Percentiles rank a stretch among this genome's conserved stretches.
Evolutionary conservation across 805 yeast species (phyloP).

Genomic region (Saccharomycopsis fibuligera): DNA sequence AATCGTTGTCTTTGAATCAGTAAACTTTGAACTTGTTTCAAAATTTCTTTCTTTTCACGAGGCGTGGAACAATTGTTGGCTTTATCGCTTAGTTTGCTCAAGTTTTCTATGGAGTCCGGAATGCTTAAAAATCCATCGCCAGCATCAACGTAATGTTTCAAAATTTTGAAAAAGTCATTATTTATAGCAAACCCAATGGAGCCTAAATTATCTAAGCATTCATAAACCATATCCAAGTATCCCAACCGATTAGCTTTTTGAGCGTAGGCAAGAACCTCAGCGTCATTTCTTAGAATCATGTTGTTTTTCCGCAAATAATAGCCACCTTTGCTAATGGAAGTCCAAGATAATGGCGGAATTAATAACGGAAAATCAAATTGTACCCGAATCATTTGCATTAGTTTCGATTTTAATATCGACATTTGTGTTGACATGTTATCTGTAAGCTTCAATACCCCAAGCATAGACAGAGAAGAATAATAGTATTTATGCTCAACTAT

Average conservation of each 20-base stretch:
- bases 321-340: neutral
- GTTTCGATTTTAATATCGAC: neutral
- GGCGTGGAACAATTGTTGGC: too few relatives aligned
- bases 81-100: neutral
- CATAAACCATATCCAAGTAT: constrained; percentile 3
- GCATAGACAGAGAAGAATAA: neutral
- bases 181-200: constrained; percentile 5
- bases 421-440: neutral
- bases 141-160: neutral
- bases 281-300: neutral
- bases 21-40: neutral
- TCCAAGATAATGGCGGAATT: constrained; percentile 3
- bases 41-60: neutral
- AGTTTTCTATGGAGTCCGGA: constrained; percentile 3
- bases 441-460: neutral
- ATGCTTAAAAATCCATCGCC: neutral
- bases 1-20: neutral
- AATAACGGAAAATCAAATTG: constrained; percentile 1
- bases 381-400: neutral
- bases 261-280: neutral
- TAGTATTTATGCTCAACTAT: constrained; percentile 4
- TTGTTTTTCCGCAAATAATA: neutral
- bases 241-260: constrained; percentile 1
- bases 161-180: neutral
- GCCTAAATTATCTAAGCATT: constrained; percentile 2